phyloP scores from a whole-genome alignment of 225 moss, liverwort and hornwort genomes.

The Asterella californica region DNA sequence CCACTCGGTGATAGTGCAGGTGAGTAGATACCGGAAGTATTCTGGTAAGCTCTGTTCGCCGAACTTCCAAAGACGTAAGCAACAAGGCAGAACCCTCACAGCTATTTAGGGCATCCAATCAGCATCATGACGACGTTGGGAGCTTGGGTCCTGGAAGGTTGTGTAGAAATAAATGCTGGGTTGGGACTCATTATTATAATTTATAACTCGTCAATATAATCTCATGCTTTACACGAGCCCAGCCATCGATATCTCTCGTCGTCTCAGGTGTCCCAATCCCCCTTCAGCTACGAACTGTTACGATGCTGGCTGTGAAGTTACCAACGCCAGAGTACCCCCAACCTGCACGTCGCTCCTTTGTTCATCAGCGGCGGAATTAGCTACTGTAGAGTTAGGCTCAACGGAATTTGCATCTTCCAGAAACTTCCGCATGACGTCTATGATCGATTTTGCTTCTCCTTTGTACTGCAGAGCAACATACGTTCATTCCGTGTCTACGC shows the following conservation, averaged over 20 bases:
- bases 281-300: neutral
- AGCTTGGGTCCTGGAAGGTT: too few species aligned
- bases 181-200: too few species aligned
- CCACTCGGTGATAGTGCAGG: too few species aligned
- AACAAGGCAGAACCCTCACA: too few species aligned
- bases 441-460: constrained; percentile 60
- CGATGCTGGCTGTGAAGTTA: neutral
- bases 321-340: neutral
- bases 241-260: neutral
- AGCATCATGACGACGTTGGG: too few species aligned
- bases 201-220: too few species aligned
- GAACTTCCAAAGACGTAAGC: too few species aligned
- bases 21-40: too few species aligned
- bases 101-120: too few species aligned
- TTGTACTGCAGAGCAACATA: constrained; percentile 53
- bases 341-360: neutral
- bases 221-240: neutral
- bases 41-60: too few species aligned
- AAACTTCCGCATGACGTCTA: constrained; percentile 45
- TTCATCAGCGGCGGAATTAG: neutral
- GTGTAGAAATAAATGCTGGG: too few species aligned
- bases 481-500: neutral
- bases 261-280: neutral
- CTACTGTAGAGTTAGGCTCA: neutral
- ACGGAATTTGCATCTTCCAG: constrained; percentile 17